These are phyloP conservation scores for Blastobotrys apis DNA, from an alignment of 1,139 yeast genomes.

Conservation along the genomic window DNA sequence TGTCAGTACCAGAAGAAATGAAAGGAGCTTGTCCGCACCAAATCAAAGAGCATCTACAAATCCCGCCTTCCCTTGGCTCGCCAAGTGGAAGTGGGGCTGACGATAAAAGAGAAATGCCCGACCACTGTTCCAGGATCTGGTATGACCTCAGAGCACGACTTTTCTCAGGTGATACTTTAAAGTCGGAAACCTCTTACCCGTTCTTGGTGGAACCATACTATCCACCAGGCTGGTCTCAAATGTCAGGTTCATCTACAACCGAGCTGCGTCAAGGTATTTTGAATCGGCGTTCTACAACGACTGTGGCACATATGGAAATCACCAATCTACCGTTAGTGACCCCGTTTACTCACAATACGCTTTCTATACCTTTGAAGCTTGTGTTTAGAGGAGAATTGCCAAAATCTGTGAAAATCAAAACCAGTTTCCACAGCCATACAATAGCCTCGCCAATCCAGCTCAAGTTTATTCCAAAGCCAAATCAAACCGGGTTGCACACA, in stretches of 20 bases:
- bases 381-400: background rate
- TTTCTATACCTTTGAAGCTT: background rate
- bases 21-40: background rate
- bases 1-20: background rate
- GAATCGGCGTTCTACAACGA: background rate
- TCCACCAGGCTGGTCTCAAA: background rate
- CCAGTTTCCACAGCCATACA: background rate
- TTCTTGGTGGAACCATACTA: background rate
- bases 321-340: background rate
- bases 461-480: background rate
- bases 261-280: background rate
- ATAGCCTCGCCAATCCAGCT: slow-evolving; percentile 2
- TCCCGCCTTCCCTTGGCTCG: slow-evolving; percentile 1
- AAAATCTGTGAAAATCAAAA: background rate
- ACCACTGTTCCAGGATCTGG: background rate
- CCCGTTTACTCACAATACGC: background rate
- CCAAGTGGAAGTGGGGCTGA: background rate
- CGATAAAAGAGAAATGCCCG: background rate
- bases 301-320: background rate
- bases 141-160: background rate
- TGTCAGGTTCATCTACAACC: background rate
- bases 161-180: background rate
- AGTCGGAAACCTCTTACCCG: background rate
- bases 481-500: slow-evolving; percentile 4
- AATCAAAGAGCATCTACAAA: background rate